Percentiles rank a stretch among this genome's conserved stretches.
Evolutionary conservation across 78 protist species (phyloP).

Genomic region (Anaeramoeba flamelloides): DNA sequence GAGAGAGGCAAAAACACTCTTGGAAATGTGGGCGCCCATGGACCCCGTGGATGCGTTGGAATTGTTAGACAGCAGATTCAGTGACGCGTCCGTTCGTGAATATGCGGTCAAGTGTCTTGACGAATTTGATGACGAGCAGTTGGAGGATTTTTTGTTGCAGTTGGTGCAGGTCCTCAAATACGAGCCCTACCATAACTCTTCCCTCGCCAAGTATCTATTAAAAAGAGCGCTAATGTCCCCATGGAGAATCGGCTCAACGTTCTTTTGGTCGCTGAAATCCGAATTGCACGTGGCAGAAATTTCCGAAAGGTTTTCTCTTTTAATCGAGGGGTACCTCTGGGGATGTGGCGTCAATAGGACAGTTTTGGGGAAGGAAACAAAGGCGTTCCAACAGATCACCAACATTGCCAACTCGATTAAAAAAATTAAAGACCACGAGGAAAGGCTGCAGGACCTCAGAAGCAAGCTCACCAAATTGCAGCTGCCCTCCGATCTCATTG

Average conservation of each 20-base stretch:
- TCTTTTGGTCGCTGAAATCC: conserved; percentile 75
- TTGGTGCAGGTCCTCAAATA: conserved; percentile 61
- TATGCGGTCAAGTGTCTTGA: conserved; percentile 43
- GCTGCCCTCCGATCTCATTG: background rate
- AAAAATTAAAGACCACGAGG: background rate
- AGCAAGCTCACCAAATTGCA: background rate
- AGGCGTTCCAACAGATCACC: background rate
- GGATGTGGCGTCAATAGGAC: conserved; percentile 44
- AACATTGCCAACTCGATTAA: background rate
- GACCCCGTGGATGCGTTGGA: conserved; percentile 46
- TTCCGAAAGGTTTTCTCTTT: conserved; percentile 55
- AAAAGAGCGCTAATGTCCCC: conserved; percentile 49
- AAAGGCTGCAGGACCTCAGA: background rate
- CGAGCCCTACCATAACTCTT: conserved; percentile 60
- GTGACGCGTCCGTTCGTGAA: conserved; percentile 51
- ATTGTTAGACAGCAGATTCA: conserved; percentile 45
- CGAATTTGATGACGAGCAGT: conserved; percentile 25
- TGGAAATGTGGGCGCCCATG: conserved; percentile 36
- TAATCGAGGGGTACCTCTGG: conserved; percentile 56
- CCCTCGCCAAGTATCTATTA: conserved; percentile 57
- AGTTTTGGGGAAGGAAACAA: background rate
- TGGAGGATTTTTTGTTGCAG: conserved; percentile 37
- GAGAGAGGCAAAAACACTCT: conserved; percentile 25
- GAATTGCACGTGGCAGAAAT: conserved; percentile 53
- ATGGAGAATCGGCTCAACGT: conserved; percentile 48